Conservation (phyloP, 2,329 filamentous ascomycete genomes). For the Fusarium sp. region DNA sequence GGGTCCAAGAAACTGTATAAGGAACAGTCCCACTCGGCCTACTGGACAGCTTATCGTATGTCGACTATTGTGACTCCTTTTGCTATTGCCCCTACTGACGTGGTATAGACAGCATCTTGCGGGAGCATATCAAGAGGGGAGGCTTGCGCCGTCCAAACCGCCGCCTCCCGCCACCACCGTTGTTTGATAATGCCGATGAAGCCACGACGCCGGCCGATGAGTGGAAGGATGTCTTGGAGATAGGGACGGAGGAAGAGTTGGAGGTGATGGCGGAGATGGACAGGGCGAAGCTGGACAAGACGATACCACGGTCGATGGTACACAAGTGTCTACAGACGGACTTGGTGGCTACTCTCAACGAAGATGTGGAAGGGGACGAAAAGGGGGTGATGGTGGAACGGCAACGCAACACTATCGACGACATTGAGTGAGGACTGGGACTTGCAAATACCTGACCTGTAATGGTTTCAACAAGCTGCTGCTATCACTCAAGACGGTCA, state of each 20-base stretch:
- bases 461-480: not conserved
- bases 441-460: not conserved
- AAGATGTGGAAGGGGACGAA: not conserved
- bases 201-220: not conserved
- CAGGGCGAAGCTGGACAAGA: not conserved
- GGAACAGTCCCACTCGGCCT: conserved; percentile 17
- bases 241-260: not conserved
- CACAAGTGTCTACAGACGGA: not conserved
- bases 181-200: conserved; percentile 5
- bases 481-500: not conserved
- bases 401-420: not conserved
- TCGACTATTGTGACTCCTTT: not conserved
- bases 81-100: not conserved
- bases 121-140: not conserved
- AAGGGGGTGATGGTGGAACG: not conserved
- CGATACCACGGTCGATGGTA: not conserved
- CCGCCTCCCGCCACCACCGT: conserved; percentile 9
- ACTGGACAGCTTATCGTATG: conserved; percentile 27
- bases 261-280: not conserved
- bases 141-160: not conserved
- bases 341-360: not conserved
- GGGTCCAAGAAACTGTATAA: conserved; percentile 16
- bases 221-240: not conserved
- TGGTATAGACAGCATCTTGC: conserved; percentile 6
- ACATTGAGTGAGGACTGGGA: not conserved